Evolutionary conservation across 495 filamentous ascomycete species (phyloP), one percentile per base, ranked within the genome.

Genomic region (Aspergillus sclerotiicarbonarius): DNA sequence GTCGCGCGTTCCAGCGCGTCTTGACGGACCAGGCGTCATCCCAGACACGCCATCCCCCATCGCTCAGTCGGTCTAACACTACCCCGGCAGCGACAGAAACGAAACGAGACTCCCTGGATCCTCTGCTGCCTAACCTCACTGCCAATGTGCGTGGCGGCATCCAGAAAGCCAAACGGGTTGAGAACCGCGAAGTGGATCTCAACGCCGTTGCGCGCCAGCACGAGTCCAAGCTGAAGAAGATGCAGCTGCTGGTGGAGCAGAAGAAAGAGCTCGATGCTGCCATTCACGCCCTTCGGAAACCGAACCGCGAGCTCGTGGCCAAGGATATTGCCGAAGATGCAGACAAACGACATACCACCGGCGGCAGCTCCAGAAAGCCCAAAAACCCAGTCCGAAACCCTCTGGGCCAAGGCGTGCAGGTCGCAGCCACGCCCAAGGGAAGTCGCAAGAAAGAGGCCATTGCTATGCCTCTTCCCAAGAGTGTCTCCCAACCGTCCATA

Each of bases 241-340:
- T 90, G 60, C 87, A 90, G 19, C 80, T 83, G 43, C 76, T 96
- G 6, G 67, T 73, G 10, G 77, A 83, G 18, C 77, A 81, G 48
- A 87, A 95, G 57, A 86, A 87, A 56, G 90, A 96, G 66, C 77
- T 97, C 25, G 84, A 88, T 63, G 85, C 88, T 33, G 94, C 93
- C 12, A 97, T 98, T 57, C 76, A 82, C 10, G 80, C 89, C 1
- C 76, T 98, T 29, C 90, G 91, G 63, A 96, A 87, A 69, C 94
- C 94, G 6, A 96, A 97, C 65, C 82, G 94, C 54, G 81, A 87
- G 6, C 76, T 93, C 43, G 90, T 89, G 12, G 86, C 85, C 12
- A 85, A 86, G 61, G 86, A 87, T 50, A 76, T 91, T 39, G 87
- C 82, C 7, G 85, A 93, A 4, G 85, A 83, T 52, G 84, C 84